A percentile compares a stretch with the other conserved stretches of the same genome.
Evolutionary conservation across 306 rosid genomes (phyloP).

Genomic region (Hylodesmum podocarpum): DNA sequence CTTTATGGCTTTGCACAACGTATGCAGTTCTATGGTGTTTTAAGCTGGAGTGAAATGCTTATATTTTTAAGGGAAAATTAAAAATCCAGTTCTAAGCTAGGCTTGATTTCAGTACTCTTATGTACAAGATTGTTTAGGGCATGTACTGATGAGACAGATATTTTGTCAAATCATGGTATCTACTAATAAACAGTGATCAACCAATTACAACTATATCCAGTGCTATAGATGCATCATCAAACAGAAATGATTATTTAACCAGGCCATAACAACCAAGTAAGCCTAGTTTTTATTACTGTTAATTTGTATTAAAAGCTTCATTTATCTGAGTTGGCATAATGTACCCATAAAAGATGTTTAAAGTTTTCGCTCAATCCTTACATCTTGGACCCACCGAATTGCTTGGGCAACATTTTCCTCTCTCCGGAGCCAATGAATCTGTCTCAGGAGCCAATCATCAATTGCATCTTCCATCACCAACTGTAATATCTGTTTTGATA

Average conservation of each 20-base stretch:
- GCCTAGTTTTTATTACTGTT: background rate
- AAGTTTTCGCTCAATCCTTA: constrained; percentile 50
- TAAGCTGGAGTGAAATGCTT: too few relatives aligned
- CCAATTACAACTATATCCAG: background rate
- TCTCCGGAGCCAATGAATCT: constrained; percentile 82
- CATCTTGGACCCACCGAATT: constrained; percentile 93
- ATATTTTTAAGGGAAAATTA: too few relatives aligned
- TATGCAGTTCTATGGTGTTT: too few relatives aligned
- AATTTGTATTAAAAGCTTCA: constrained; percentile 28
- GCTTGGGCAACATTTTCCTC: constrained; percentile 79
- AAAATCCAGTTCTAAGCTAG: background rate
- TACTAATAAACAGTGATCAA: background rate
- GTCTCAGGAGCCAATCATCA: constrained; percentile 91
- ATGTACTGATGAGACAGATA: background rate
- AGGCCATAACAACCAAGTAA: background rate
- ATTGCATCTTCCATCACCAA: constrained; percentile 94
- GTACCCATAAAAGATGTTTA: constrained; percentile 18
- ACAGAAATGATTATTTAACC: background rate
- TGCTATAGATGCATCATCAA: background rate
- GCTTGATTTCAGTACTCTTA: background rate
- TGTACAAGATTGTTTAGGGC: background rate
- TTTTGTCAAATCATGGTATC: background rate
- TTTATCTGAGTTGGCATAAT: constrained; percentile 23
- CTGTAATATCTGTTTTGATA: constrained; percentile 94
- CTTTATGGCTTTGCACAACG: too few relatives aligned